Conservation (phyloP, 1,284 basidiomycete species). For the Rhodotorula sp. region DNA sequence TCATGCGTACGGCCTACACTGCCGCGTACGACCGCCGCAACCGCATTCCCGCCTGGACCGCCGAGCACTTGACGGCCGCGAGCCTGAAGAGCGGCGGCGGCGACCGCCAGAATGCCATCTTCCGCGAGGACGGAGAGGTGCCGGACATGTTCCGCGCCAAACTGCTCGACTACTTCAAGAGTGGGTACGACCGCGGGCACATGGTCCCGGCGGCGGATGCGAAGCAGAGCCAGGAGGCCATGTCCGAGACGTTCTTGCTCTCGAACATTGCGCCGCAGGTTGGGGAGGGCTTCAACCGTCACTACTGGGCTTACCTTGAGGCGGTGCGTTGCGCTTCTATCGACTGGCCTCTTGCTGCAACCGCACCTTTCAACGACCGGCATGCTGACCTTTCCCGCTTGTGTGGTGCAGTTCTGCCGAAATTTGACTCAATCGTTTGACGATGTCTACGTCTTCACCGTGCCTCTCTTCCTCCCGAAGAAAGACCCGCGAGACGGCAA, state of each 20-base stretch:
- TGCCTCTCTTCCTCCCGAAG: conserved; percentile 93
- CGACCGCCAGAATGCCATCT: conserved; percentile 69
- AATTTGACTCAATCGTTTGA: conserved; percentile 79
- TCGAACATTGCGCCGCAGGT: conserved; percentile 98
- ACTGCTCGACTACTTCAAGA: conserved; percentile 75
- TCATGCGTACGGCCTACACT: conserved; percentile 42
- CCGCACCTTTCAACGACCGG: background rate
- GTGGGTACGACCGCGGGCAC: conserved; percentile 71
- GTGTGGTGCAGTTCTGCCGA: conserved; percentile 68
- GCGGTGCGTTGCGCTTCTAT: conserved; percentile 16
- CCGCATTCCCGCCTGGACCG: conserved; percentile 82
- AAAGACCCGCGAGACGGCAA: conserved; percentile 77
- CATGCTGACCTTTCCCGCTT: too few species aligned
- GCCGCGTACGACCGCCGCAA: conserved; percentile 82
- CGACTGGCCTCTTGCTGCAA: background rate
- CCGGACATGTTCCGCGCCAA: conserved; percentile 80
- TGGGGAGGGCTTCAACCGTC: conserved; percentile 93
- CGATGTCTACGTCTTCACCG: conserved; percentile 96
- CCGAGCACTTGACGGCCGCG: conserved; percentile 68
- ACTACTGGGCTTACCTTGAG: conserved; percentile 97
- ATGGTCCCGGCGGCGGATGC: conserved; percentile 76
- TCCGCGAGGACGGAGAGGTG: conserved; percentile 78
- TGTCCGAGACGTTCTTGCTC: conserved; percentile 94
- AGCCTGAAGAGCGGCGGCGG: conserved; percentile 62
- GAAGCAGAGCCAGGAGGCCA: conserved; percentile 73